Conservation (phyloP, 164 flowering plant species). For the Tetracentron sinense region DNA sequence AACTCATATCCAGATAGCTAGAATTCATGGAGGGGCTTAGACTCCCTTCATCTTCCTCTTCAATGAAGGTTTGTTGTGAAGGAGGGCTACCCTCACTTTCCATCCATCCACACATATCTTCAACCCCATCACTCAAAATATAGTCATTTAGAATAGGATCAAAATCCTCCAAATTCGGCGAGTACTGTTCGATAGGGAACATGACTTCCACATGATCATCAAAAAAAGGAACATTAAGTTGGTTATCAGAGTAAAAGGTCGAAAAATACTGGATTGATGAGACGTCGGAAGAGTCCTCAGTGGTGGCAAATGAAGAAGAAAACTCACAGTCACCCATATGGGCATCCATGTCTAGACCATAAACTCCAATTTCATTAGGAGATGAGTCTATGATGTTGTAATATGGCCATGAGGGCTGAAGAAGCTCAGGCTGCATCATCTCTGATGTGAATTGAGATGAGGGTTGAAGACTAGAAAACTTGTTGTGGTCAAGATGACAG, state of each 20-base stretch:
- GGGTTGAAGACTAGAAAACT: background rate
- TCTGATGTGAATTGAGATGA: background rate
- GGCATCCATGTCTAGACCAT: slow-evolving; percentile 15
- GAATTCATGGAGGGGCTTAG: slow-evolving; percentile 14
- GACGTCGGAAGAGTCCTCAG: slow-evolving; percentile 19
- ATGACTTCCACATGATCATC: slow-evolving; percentile 4
- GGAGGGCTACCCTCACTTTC: slow-evolving; percentile 18
- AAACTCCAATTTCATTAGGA: slow-evolving; percentile 12
- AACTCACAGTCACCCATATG: slow-evolving; percentile 21
- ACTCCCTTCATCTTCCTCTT: slow-evolving; percentile 20
- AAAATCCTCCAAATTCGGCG: slow-evolving; percentile 14
- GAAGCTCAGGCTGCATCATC: slow-evolving; percentile 30
- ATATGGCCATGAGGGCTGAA: slow-evolving; percentile 28
- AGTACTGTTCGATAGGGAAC: slow-evolving; percentile 9
- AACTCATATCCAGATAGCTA: slow-evolving; percentile 9
- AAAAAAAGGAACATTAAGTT: slow-evolving; percentile 1
- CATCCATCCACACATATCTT: slow-evolving; percentile 12
- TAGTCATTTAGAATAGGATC: slow-evolving; percentile 4
- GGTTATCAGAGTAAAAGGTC: slow-evolving; percentile 4
- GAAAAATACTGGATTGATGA: slow-evolving; percentile 13
- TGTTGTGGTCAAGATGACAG: background rate
- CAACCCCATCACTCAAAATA: slow-evolving; percentile 4
- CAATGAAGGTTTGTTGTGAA: slow-evolving; percentile 7
- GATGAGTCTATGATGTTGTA: slow-evolving; percentile 12
- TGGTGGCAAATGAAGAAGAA: slow-evolving; percentile 20